phyloP scores from a whole-genome alignment of 768 basidiomycete genomes.

The Collybia sp. region DNA sequence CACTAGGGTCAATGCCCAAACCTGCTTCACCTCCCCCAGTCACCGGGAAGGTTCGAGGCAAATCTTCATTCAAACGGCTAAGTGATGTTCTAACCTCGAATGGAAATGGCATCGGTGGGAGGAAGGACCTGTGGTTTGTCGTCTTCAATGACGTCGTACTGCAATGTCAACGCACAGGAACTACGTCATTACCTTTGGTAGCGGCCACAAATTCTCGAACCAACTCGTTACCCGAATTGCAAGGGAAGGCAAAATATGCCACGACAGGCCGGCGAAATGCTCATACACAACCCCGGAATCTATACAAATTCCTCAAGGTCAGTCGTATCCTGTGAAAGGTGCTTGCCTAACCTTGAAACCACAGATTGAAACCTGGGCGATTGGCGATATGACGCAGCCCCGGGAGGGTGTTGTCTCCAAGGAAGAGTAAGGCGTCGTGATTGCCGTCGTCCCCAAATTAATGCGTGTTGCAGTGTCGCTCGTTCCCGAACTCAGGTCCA shows the following conservation, averaged over 20 bases:
- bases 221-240: conserved; percentile 77
- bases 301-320: conserved; percentile 92
- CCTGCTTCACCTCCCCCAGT: conserved; percentile 36
- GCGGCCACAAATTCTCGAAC: conserved; percentile 63
- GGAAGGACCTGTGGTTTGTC: conserved; percentile 92
- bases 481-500: conserved; percentile 63
- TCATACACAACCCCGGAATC: conserved; percentile 80
- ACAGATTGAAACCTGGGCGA: conserved; percentile 86
- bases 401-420: conserved; percentile 80
- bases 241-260: conserved; percentile 81
- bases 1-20: conserved; percentile 26
- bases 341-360: too few species aligned
- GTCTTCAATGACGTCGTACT: conserved; percentile 95
- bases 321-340: conserved; percentile 8
- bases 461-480: conserved; percentile 46
- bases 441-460: too few species aligned
- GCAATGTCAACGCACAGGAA: conserved; percentile 86
- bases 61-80: conserved; percentile 83
- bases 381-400: conserved; percentile 71
- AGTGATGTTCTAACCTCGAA: conserved; percentile 78
- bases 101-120: conserved; percentile 49
- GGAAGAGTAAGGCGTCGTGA: conserved; percentile 69
- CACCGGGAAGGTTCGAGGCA: conserved; percentile 66
- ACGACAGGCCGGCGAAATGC: conserved; percentile 73
- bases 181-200: conserved; percentile 78